Evolutionary conservation across 2,329 filamentous ascomycete genomes (phyloP), one percentile per base, ranked within the genome.

Genomic region (Pleurostoma richardsiae): DNA sequence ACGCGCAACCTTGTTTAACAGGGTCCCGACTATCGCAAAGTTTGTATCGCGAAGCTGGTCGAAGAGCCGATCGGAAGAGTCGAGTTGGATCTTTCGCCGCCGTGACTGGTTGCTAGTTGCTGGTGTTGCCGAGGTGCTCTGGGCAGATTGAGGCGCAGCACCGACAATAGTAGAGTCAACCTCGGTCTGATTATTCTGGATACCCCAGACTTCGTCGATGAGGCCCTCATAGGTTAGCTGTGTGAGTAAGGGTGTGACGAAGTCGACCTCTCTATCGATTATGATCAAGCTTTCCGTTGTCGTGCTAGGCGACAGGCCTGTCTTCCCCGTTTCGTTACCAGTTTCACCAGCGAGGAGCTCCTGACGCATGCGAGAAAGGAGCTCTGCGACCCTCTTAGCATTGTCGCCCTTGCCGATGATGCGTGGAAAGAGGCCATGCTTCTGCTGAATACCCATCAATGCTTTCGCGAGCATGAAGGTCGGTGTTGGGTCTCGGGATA

Each of bases 341-440:
- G 88, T 84, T 61, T 95, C 90, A 26, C 88, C 87, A 41, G 90
- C 88, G 38, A 86, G 72, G 10, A 91, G 74, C 68, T 99, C 94
- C 60, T 91, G 90, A 53, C 92, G 85, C 89, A 96, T 96, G 30
- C 90, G 88, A 41, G 87, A 76, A 6, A 99, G 78, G 8, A 96
- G 75, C 60, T 97, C 91, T 40, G 90, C 87, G 3, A 99, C 80
- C 43, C 84, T 83, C 61, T 92, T 91, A 33, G 90, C 92, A 64
- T 96, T 91, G 56, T 99, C 91, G 26, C 94, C 94, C 68, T 99
- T 97, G 29, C 94, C 94, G 41, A 95, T 85, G 49, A 99, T 94
- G 10, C 92, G 83, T 29, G 94, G 95, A 56, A 99, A 97, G 10
- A 99, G 80, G 3, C 94, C 95, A 68, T 96, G 86, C 56, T 86